A percentile compares a stretch with the other conserved stretches of the same genome.
Conservation (phyloP, 352 stramenopile species). For the Saprolegnia diclina region DNA sequence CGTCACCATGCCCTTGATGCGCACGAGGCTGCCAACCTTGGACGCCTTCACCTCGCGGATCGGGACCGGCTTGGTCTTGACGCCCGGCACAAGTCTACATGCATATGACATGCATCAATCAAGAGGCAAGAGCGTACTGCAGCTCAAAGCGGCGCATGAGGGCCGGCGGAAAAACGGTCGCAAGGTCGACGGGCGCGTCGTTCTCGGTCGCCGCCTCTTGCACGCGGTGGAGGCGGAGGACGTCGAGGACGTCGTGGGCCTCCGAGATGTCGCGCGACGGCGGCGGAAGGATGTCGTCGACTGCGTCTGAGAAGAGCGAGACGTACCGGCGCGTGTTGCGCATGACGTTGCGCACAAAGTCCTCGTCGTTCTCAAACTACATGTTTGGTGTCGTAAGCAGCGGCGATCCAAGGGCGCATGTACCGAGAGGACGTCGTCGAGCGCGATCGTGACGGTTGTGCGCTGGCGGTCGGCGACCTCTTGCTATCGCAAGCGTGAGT, state of each 20-base stretch:
- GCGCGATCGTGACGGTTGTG: constrained; percentile 64
- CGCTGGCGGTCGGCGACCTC: constrained; percentile 82
- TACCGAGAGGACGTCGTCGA: constrained; percentile 80
- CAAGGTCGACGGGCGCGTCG: constrained; percentile 33
- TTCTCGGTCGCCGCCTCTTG: constrained; percentile 43
- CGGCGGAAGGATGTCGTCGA: constrained; percentile 80
- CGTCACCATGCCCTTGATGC: constrained; percentile 97
- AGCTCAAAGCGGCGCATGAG: constrained; percentile 90
- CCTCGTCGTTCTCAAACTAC: constrained; percentile 77
- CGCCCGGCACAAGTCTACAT: constrained; percentile 54
- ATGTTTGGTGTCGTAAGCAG: not conserved
- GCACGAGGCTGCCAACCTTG: constrained; percentile 94
- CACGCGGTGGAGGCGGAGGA: constrained; percentile 66
- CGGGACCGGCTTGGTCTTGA: constrained; percentile 83
- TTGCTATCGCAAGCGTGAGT: constrained; percentile 43
- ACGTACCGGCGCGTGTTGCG: constrained; percentile 86
- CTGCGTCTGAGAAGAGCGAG: constrained; percentile 80
- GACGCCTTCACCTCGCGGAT: constrained; percentile 92
- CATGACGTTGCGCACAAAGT: constrained; percentile 78
- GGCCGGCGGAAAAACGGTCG: constrained; percentile 84
- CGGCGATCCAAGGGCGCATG: constrained; percentile 17
- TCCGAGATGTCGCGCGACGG: constrained; percentile 77
- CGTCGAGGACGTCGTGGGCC: constrained; percentile 78
- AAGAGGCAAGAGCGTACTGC: constrained; percentile 16
- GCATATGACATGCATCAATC: not conserved